Evolutionary conservation across 2,329 filamentous ascomycete genomes (phyloP), one percentile per base, ranked within the genome.

Genomic region (Simplicillium sp.): DNA sequence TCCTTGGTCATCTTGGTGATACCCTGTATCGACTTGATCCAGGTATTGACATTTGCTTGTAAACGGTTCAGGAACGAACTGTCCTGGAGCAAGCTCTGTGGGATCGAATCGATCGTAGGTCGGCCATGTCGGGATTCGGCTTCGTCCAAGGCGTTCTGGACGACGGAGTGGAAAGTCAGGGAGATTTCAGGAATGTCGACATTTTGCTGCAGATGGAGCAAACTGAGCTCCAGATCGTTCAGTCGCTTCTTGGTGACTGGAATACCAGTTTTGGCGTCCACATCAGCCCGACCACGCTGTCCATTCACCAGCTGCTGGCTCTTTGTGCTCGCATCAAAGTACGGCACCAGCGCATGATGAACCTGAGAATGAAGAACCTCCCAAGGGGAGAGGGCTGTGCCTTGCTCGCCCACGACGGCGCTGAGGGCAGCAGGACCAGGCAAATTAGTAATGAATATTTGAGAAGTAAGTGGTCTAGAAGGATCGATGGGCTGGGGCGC

Each of bases 11-110:
- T 84, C 65, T 94, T 94, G 32, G 92, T 98, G 51, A 96, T 94
- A 37, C 84, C 83, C 60, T 96, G 90, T 49, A 99, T 98, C 11
- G 90, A 94, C 66, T 94, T 94, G 66, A 98, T 98, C 92, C 92
- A 99, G 47, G 83, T 82, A 60, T 97, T 98, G 45, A 97, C 92
- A 37, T 83, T 92, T 38, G 86, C 83, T 59, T 97, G 92, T 31
- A 99, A 71, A 51, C 84, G 88, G 63, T 98, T 98, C 54, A 96
- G 81, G 51, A 98, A 94, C 11, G 80, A 80, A 54, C 87, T 95
- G 62, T 96, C 92, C 44, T 87, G 81, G 29, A 96, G 70, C n/a
- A 94, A 73, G 11, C 76, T 65, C 8, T 76, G 54, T 3, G 87
- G 83, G 36, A 98, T 85, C 46, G 87, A 65, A 34, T 96, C 87